These are phyloP conservation scores for Dothideomycetidae sp. DNA, from an alignment of 2,329 filamentous ascomycete species.

Conservation along the genomic window DNA sequence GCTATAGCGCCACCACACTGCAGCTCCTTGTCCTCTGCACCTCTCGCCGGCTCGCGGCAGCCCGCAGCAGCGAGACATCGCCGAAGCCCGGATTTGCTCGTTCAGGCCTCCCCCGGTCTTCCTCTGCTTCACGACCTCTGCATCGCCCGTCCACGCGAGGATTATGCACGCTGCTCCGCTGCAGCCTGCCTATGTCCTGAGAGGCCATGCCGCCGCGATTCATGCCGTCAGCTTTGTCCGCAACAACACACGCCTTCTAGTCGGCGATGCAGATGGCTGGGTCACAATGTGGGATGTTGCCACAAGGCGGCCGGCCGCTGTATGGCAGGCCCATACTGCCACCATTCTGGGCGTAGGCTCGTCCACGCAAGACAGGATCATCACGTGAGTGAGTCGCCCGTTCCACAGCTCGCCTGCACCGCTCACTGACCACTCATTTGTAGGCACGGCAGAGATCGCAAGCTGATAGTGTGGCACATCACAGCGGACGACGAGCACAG, in stretches of 20 bases:
- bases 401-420: background rate
- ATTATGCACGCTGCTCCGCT: conserved; percentile 27
- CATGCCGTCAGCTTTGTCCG: conserved; percentile 62
- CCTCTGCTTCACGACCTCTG: too few relatives aligned
- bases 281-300: conserved; percentile 73
- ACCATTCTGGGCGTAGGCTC: conserved; percentile 60
- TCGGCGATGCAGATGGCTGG: conserved; percentile 83
- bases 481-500: conserved; percentile 43
- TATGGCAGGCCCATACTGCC: conserved; percentile 74
- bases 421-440: background rate
- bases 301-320: conserved; percentile 64
- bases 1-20: too few relatives aligned
- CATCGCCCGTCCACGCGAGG: too few relatives aligned
- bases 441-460: conserved; percentile 84
- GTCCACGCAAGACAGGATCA: conserved; percentile 59
- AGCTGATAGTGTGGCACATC: conserved; percentile 72
- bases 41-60: too few relatives aligned
- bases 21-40: too few relatives aligned
- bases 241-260: conserved; percentile 61
- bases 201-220: conserved; percentile 70
- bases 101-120: too few relatives aligned
- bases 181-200: conserved; percentile 56
- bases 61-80: too few relatives aligned
- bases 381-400: conserved; percentile 53
- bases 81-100: too few relatives aligned